phyloP scores from a whole-genome alignment of 2,329 filamentous ascomycete genomes.

The Diaporthe aspalathi region DNA sequence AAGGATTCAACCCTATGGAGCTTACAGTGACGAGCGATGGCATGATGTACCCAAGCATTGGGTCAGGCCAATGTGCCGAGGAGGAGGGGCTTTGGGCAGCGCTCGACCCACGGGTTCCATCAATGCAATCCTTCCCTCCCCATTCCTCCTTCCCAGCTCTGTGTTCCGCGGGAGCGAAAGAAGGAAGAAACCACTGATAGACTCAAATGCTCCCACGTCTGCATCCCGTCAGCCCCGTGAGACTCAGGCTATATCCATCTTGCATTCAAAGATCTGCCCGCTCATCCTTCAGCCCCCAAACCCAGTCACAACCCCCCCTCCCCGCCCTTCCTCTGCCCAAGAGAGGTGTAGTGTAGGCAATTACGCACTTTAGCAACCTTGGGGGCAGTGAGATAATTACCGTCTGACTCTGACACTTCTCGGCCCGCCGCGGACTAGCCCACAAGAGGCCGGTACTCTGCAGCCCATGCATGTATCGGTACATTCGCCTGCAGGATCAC shows the following conservation, averaged over 20 bases:
- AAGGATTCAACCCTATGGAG: slow-evolving; percentile 13
- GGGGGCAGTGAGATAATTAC: slow-evolving; percentile 10
- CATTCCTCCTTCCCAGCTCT: background rate
- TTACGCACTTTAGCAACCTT: background rate
- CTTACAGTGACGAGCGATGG: background rate
- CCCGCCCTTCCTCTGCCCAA: background rate
- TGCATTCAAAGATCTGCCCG: slow-evolving; percentile 37
- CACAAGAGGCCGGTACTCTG: background rate
- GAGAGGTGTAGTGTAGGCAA: background rate
- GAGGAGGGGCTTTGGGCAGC: background rate
- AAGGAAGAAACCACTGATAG: background rate
- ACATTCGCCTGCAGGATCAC: background rate
- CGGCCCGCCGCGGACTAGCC: slow-evolving; percentile 15
- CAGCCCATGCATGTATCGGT: slow-evolving; percentile 1
- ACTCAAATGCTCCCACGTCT: slow-evolving; percentile 17
- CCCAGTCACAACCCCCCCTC: background rate
- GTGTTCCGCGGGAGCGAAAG: background rate
- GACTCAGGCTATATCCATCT: slow-evolving; percentile 25
- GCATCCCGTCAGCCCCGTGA: background rate
- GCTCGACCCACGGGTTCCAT: slow-evolving; percentile 12
- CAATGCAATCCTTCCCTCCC: background rate
- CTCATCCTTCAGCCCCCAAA: slow-evolving; percentile 38
- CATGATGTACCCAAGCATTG: background rate
- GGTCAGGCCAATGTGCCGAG: background rate
- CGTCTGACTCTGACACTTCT: slow-evolving; percentile 20